phyloP scores from a whole-genome alignment of 2,329 filamentous ascomycete genomes.

The Cadophora sp. region DNA sequence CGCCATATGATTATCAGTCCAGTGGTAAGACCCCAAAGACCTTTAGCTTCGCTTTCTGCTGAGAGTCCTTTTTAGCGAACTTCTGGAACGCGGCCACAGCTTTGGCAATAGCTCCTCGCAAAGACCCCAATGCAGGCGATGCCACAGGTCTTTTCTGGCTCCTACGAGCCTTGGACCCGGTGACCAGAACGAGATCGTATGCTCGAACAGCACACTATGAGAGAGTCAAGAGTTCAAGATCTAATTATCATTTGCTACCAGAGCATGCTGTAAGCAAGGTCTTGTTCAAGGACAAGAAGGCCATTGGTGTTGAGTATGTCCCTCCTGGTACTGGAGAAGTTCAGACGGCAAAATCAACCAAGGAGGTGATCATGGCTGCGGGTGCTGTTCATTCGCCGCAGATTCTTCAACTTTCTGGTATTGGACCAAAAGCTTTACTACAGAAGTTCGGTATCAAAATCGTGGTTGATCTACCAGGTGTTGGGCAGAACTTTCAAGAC shows the following conservation, averaged over 20 bases:
- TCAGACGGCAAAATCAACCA: conserved; percentile 29
- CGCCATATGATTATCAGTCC: conserved; percentile 30
- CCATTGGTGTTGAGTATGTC: conserved; percentile 17
- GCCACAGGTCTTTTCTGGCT: conserved; percentile 29
- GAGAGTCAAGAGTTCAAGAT: conserved; percentile 40
- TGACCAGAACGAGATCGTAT: conserved; percentile 45
- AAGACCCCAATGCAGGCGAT: conserved; percentile 24
- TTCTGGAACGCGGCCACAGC: conserved; percentile 23
- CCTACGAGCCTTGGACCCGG: conserved; percentile 24
- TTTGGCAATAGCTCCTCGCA: conserved; percentile 14
- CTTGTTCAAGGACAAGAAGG: conserved; percentile 41
- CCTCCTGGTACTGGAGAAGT: background rate
- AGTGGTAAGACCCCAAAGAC: conserved; percentile 12
- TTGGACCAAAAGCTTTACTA: conserved; percentile 43
- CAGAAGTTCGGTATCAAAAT: conserved; percentile 43
- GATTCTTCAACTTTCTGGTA: conserved; percentile 34
- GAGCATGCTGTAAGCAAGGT: conserved; percentile 61
- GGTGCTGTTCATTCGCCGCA: conserved; percentile 42
- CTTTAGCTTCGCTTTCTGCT: background rate
- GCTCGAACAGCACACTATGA: conserved; percentile 51
- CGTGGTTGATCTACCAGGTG: conserved; percentile 48
- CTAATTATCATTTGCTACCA: conserved; percentile 62
- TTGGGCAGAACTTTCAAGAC: conserved; percentile 48
- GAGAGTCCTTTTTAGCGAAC: conserved; percentile 9
- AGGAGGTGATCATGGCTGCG: conserved; percentile 48